Conservation (phyloP, 2,329 filamentous ascomycete species). For the Alternaria conjuncta region DNA sequence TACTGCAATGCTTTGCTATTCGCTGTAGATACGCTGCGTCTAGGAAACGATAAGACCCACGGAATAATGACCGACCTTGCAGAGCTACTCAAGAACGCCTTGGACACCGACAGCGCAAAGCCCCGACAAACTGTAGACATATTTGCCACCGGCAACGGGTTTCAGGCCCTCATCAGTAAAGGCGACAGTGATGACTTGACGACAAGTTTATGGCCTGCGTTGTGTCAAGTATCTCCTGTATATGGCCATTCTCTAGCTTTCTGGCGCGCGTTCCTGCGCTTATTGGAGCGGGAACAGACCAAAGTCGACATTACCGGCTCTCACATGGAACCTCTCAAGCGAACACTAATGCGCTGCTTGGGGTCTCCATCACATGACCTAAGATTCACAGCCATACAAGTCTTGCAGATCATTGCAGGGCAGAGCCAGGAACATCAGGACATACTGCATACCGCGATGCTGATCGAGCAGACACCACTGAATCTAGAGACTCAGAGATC, state of each 20-base stretch:
- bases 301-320: slow-evolving; percentile 55
- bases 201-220: slow-evolving; percentile 64
- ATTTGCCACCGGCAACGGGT: slow-evolving; percentile 77
- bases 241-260: slow-evolving; percentile 62
- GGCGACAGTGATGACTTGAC: slow-evolving; percentile 61
- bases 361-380: slow-evolving; percentile 76
- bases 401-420: slow-evolving; percentile 67
- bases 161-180: slow-evolving; percentile 72
- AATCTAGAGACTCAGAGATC: slow-evolving; percentile 76
- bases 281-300: slow-evolving; percentile 71
- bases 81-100: slow-evolving; percentile 24
- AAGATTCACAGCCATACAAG: slow-evolving; percentile 73
- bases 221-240: slow-evolving; percentile 69
- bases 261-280: slow-evolving; percentile 51
- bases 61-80: slow-evolving; percentile 31
- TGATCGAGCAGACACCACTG: slow-evolving; percentile 81
- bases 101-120: slow-evolving; percentile 8
- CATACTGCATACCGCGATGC: slow-evolving; percentile 69
- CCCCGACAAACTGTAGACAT: slow-evolving; percentile 34
- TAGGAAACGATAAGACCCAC: slow-evolving; percentile 27
- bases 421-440: slow-evolving; percentile 59
- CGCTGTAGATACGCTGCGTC: slow-evolving; percentile 26
- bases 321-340: slow-evolving; percentile 67
- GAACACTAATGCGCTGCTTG: slow-evolving; percentile 74
- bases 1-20: slow-evolving; percentile 42